A percentile compares a stretch with the other conserved stretches of the same genome.
phyloP scores from a whole-genome alignment of 768 basidiomycete genomes.

The Amanita pseudoporphyria region DNA sequence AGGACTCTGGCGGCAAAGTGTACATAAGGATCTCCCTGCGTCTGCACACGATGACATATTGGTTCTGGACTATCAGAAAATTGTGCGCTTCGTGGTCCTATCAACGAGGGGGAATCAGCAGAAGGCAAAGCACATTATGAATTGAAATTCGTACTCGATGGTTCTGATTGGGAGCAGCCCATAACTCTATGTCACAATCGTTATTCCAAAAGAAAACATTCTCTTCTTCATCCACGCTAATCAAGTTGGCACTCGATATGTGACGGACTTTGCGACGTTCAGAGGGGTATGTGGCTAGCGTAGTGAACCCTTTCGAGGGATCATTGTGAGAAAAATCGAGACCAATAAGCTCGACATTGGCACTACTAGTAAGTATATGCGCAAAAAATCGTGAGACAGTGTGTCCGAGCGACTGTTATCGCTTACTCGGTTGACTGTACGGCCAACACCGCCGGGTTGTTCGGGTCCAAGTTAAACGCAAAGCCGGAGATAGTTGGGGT shows the following conservation, averaged over 20 bases:
- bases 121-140: background rate
- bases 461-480: background rate
- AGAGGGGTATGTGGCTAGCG: background rate
- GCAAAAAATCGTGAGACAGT: background rate
- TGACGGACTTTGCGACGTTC: background rate
- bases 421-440: background rate
- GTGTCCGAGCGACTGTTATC: background rate
- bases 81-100: background rate
- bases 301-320: background rate
- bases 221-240: background rate
- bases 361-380: background rate
- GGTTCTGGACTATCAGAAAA: background rate
- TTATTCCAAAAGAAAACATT: conserved; percentile 1
- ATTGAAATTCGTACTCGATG: background rate
- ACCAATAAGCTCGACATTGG: background rate
- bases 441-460: background rate
- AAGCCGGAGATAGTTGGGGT: background rate
- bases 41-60: conserved; percentile 32
- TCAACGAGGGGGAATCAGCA: background rate
- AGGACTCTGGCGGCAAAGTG: conserved; percentile 19
- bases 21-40: conserved; percentile 33
- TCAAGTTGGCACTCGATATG: background rate
- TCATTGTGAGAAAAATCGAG: background rate
- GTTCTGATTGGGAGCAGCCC: background rate
- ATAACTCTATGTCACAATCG: conserved; percentile 1